Base-by-base conservation (phyloP, 805 yeast species). In the Ogataea wickerhamii region DNA sequence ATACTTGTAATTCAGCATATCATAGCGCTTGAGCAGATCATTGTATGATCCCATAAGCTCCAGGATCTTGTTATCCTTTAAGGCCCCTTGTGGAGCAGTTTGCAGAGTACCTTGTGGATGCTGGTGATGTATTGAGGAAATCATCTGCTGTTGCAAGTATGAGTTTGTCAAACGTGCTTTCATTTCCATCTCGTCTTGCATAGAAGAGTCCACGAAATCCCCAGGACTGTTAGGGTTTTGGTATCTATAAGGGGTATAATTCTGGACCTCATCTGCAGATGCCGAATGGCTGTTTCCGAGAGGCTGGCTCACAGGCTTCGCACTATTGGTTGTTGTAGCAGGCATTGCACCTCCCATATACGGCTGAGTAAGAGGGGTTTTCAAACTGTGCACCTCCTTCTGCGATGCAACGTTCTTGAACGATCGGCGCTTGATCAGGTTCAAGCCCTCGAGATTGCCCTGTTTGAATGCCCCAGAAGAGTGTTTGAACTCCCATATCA, bases 401-500 rank as follows among this genome's bases (percentile, higher is more conserved):
- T 58, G 62, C 6, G 60, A 44, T 1, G 51, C 25, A 11, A 53
- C 43, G 32, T 58, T 59, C 23, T 55, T 58, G 34, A 59, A 53
- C 2, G 93, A 76, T 32, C 96, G 66, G 44, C 98, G 71, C 60
- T 87, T 89, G 56, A 89, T 91, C 12, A 74, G 68, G 38, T 84
- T 75, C 44, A 89, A 64, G 8, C 82, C 70, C 30, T 80, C 93
- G 12, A 78, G 61, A 57, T 88, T 93, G 28, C 96, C 96, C 36
- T 87, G 80, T 48, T 77, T 74, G 64, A 89, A 89, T 43, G 74
- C 72, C 24, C 83, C 86, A 3, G 86, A 79, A 19, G 85, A 76
- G 58, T 89, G 98, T 41, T 80, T 79, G 62, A 89, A 89, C 64
- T 91, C 97, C 98, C 98, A 89, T 12, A 53, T 43, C 13, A 49